Evolutionary conservation across 306 rosid genomes (phyloP).

Genomic region (Coriaria nepalensis): DNA sequence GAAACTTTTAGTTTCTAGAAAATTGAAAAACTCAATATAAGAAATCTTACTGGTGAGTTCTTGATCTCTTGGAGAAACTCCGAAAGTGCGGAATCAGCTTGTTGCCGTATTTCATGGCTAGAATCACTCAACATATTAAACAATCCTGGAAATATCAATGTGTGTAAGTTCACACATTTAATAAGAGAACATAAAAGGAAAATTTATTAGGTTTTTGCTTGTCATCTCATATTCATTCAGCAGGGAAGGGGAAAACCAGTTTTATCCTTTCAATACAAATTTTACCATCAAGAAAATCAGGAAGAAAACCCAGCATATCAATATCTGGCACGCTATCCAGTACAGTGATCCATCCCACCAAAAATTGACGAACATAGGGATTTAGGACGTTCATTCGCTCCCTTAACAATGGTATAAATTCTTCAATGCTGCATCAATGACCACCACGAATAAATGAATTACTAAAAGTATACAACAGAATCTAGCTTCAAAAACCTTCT

Average conservation of each 20-base stretch:
- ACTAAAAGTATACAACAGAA: neutral
- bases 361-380: slow-evolving; percentile 97
- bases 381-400: slow-evolving; percentile 98
- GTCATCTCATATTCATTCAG: too few species aligned
- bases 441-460: slow-evolving; percentile 9
- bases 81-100: slow-evolving; percentile 97
- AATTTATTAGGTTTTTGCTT: too few species aligned
- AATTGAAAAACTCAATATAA: too few species aligned
- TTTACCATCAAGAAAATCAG: slow-evolving; percentile 15
- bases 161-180: too few species aligned
- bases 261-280: too few species aligned
- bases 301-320: slow-evolving; percentile 73
- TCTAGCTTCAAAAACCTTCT: slow-evolving; percentile 11
- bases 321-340: slow-evolving; percentile 96
- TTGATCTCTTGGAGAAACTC: slow-evolving; percentile 99
- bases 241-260: too few species aligned
- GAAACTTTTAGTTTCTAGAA: too few species aligned
- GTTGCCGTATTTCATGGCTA: slow-evolving; percentile 95
- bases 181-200: too few species aligned
- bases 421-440: slow-evolving; percentile 67
- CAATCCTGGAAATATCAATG: slow-evolving; percentile 52
- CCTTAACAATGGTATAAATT: slow-evolving; percentile 93
- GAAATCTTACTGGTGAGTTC: slow-evolving; percentile 88
- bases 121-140: slow-evolving; percentile 97
- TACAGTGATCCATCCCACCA: slow-evolving; percentile 99